Base-by-base conservation (phyloP, 2,329 filamentous ascomycete genomes). In the Paramyrothecium roridum region DNA sequence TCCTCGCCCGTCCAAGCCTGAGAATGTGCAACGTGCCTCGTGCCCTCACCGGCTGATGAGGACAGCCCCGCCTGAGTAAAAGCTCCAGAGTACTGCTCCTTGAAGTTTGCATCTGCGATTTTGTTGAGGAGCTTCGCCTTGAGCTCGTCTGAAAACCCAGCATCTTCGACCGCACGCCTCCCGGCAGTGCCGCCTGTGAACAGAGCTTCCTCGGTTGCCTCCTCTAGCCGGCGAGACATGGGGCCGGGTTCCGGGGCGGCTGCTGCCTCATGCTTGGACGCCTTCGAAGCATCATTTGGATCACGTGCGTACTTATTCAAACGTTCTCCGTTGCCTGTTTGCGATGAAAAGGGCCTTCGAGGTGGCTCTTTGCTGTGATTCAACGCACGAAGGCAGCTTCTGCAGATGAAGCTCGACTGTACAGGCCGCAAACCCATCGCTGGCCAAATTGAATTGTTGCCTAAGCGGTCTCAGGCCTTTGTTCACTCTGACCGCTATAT, bases 1-100 rank as follows among this genome's bases (percentile, higher is more conserved):
- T 98, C 95, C 13, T 82, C 78, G 2, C 93, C 95, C 0, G 82
- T 85, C 95, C 95, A 99, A 1, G 88, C 81, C 55, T 81, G 74
- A 8, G 86, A 84, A 0, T 81, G 78, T 2, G 91, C 91, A 37
- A 86, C 82, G 51, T 88, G 83, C 57, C 85, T 80, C 2, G 88
- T 89, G 13, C 87, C 88, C 61, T 80, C 79, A 17, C 88, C 87
- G 13, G 89, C 86, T n/a, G 82, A 80, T 3, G 80, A 67, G 1
- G 78, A 71, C 45, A 85, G 65, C 2, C 71, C 73, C 1, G 78
- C 78, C 58, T 80, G 72, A 2, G 78, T 69, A 54, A 87, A 76
- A 0, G 80, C 76, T 1, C 71, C 60, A 0, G 77, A 70, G 63
- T 84, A 67, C 16, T 84, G 76, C 1, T 76, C 74, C n/a, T 72